phyloP scores from a whole-genome alignment of 805 yeast species.

The Huiozyma naganishii region DNA sequence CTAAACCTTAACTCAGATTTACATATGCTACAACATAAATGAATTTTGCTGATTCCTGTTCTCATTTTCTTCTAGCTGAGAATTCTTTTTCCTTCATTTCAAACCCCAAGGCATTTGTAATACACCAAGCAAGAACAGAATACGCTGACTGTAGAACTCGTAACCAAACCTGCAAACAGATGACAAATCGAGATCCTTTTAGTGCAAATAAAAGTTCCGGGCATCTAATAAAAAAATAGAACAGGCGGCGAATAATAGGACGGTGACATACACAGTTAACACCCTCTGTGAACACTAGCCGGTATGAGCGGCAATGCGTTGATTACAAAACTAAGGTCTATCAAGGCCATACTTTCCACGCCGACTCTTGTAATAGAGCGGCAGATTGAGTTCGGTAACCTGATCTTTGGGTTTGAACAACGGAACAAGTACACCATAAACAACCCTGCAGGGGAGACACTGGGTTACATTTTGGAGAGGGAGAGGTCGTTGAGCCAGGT shows the following conservation, averaged over 20 bases:
- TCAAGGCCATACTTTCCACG: conserved; percentile 40
- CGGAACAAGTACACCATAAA: conserved; percentile 68
- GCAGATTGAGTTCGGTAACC: conserved; percentile 77
- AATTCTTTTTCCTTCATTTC: too few relatives aligned
- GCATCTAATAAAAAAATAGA: background rate
- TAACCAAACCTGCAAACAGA: too few relatives aligned
- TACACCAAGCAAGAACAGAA: too few relatives aligned
- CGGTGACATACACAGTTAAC: background rate
- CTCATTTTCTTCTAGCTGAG: too few relatives aligned
- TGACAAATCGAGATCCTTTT: too few relatives aligned
- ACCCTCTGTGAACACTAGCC: too few relatives aligned
- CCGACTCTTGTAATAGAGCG: conserved; percentile 85
- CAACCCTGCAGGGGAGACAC: conserved; percentile 59
- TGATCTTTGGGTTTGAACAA: conserved; percentile 84
- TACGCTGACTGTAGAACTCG: too few relatives aligned
- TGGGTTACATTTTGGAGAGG: conserved; percentile 77
- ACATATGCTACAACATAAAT: too few relatives aligned
- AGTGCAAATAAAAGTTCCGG: background rate
- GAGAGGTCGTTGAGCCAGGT: conserved; percentile 60
- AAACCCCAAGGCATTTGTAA: too few relatives aligned
- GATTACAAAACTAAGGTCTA: conserved; percentile 3
- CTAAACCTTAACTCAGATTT: too few relatives aligned
- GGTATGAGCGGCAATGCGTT: background rate
- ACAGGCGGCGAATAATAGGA: background rate
- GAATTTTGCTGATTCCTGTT: too few relatives aligned